These are phyloP conservation scores for Irineochytrium annulatum DNA, from an alignment of 192 early-diverging fungal species.

Conservation along the genomic window DNA sequence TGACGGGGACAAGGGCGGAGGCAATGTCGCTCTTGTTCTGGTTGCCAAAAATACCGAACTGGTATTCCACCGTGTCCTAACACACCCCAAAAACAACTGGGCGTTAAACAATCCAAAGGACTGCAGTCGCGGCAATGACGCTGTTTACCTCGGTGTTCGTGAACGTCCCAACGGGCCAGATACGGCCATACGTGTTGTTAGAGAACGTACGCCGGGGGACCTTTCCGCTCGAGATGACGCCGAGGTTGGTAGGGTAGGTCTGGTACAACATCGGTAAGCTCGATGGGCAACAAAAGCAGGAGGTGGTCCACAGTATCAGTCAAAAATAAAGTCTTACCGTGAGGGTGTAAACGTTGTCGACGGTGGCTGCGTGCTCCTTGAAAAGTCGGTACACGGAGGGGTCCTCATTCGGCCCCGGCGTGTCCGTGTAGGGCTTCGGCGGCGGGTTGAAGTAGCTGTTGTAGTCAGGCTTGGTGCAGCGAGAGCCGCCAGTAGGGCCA, in stretches of 20 bases:
- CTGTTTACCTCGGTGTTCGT: slow-evolving; percentile 14
- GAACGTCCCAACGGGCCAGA: slow-evolving; percentile 22
- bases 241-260: slow-evolving; percentile 18
- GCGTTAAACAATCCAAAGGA: background rate
- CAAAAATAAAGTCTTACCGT: slow-evolving; percentile 1
- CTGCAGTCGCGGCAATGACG: too few relatives aligned
- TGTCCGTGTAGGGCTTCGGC: background rate
- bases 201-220: slow-evolving; percentile 13
- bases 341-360: slow-evolving; percentile 25
- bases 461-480: background rate
- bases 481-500: slow-evolving; percentile 1
- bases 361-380: slow-evolving; percentile 14
- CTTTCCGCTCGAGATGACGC: slow-evolving; percentile 4
- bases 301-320: background rate
- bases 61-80: slow-evolving; percentile 20
- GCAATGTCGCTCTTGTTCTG: slow-evolving; percentile 13
- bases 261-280: background rate
- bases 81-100: background rate
- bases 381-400: background rate
- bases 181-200: slow-evolving; percentile 18
- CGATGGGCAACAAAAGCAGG: too few relatives aligned
- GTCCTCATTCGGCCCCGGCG: background rate
- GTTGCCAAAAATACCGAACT: slow-evolving; percentile 23
- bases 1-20: slow-evolving; percentile 12
- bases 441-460: background rate